A percentile compares a stretch with the other conserved stretches of the same genome.
Evolutionary conservation across 2,329 filamentous ascomycete genomes (phyloP).

Genomic region (Colletotrichum cereale): DNA sequence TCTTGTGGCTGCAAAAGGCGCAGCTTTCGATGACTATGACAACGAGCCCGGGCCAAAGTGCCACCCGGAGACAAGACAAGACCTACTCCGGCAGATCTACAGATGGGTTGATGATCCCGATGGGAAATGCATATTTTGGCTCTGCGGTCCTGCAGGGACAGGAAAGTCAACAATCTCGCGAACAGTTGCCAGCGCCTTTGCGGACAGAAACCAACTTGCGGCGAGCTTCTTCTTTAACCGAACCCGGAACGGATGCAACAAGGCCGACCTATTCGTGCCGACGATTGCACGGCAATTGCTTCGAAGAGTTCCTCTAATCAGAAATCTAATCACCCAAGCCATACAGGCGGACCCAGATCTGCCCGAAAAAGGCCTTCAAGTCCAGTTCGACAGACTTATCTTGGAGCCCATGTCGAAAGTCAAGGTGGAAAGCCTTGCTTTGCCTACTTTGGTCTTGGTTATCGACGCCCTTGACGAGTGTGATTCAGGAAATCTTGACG

Average conservation of each 20-base stretch:
- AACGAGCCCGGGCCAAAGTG: conserved; percentile 47
- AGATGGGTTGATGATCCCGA: conserved; percentile 43
- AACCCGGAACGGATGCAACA: background rate
- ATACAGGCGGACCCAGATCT: background rate
- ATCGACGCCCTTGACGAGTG: too few species aligned
- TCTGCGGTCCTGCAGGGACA: conserved; percentile 52
- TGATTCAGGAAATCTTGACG: background rate
- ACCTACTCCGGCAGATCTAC: conserved; percentile 45
- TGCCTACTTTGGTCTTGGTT: too few species aligned
- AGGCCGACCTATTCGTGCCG: background rate
- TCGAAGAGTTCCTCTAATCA: background rate
- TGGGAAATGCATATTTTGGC: conserved; percentile 47
- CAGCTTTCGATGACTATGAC: conserved; percentile 46
- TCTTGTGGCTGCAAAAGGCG: conserved; percentile 32
- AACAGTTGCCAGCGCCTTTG: conserved; percentile 44
- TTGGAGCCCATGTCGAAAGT: background rate
- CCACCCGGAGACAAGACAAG: conserved; percentile 44
- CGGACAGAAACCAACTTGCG: conserved; percentile 28
- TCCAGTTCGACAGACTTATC: conserved; percentile 10
- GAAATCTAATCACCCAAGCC: background rate
- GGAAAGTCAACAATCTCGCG: conserved; percentile 53
- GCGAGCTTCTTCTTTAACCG: conserved; percentile 44
- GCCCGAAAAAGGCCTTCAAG: background rate
- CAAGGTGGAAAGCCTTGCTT: background rate
- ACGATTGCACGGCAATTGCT: conserved; percentile 4